Base-by-base conservation (phyloP, 371 early-diverging fungal genomes). In the Apophysomyces sp. region DNA sequence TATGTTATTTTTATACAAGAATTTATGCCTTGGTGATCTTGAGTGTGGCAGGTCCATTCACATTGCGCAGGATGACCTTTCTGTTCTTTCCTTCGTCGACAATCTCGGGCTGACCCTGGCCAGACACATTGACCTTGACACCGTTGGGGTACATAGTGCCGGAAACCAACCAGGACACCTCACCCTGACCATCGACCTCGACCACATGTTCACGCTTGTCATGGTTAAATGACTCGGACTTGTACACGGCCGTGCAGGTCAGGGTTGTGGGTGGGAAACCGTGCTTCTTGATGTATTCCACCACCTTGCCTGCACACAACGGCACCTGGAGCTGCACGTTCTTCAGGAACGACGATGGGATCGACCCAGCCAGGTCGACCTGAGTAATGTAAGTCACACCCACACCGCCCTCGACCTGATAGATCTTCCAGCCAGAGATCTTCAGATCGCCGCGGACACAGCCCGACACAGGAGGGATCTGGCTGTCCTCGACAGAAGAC, bases 371-470 rank as follows among this genome's bases (percentile, higher is more conserved):
- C 52, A 81, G 62, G 39, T 78, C 78, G 11, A 80, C 62, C 49
- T 78, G 78, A 8, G 75, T 76, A 41, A 81, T 70, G 34, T 78
- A 81, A 16, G 72, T 73, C 26, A 81, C 30, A n/a, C 55, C 59
- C 18, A 78, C 37, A 34, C 81, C 81, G 4, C 64, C 67, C 2
- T 65, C 63, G 2, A 60, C 59, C 61, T 73, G 67, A 34, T 53
- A 36, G 13, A 73, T 41, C 53, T 75, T 81, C 81, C 81, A 81
- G 13, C 81, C 81, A 16, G 78, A 78, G 29, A 78, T 61, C 11
- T 71, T 66, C 4, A 81, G 58, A 15, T 73, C 68, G 21, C 75
- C 78, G 37, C 81, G 74, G 1, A 78, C 78, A 53, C 61, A 67
- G 3, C 69, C 69, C 13, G 71, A 65, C 6, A 66, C 55, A 7